Evolutionary conservation across 2,329 filamentous ascomycete genomes (phyloP).

Genomic region (Alternaria sp.): DNA sequence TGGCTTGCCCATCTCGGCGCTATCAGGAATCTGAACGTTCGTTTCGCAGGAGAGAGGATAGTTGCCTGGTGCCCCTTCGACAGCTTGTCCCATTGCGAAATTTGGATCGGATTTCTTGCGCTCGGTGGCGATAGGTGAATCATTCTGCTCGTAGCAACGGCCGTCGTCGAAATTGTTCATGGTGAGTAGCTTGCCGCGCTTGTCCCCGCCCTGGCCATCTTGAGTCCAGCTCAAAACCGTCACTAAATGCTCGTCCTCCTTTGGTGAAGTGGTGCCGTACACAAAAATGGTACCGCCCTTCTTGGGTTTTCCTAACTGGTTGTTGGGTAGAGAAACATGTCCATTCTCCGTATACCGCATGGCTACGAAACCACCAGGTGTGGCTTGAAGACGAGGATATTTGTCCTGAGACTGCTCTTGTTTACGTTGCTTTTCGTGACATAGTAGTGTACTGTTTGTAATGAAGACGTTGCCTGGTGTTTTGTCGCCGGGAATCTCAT

Average conservation of each 20-base stretch:
- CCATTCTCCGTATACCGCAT: conserved; percentile 62
- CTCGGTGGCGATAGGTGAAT: conserved; percentile 61
- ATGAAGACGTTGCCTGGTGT: conserved; percentile 56
- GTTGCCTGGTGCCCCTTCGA: conserved; percentile 37
- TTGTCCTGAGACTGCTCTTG: conserved; percentile 59
- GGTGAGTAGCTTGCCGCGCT: conserved; percentile 76
- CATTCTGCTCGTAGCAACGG: conserved; percentile 84
- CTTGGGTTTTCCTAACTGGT: conserved; percentile 52
- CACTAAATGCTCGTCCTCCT: conserved; percentile 64
- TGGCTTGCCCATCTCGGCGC: conserved; percentile 67
- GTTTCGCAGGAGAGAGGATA: conserved; percentile 80
- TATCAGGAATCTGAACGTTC: conserved; percentile 76
- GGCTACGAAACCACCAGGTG: conserved; percentile 57
- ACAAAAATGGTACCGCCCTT: conserved; percentile 58
- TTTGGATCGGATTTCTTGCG: conserved; percentile 68
- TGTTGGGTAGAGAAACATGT: conserved; percentile 55
- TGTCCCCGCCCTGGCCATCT: conserved; percentile 82
- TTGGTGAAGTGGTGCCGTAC: conserved; percentile 59
- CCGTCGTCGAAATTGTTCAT: conserved; percentile 88
- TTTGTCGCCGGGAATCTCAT: conserved; percentile 60
- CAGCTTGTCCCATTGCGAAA: conserved; percentile 59
- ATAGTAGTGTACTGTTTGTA: conserved; percentile 65
- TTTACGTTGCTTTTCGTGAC: conserved; percentile 69
- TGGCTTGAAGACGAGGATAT: conserved; percentile 69
- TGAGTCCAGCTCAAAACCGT: conserved; percentile 81